These are phyloP conservation scores for Phytophthora multivora DNA, from an alignment of 352 stramenopile genomes.

Conservation along the genomic window DNA sequence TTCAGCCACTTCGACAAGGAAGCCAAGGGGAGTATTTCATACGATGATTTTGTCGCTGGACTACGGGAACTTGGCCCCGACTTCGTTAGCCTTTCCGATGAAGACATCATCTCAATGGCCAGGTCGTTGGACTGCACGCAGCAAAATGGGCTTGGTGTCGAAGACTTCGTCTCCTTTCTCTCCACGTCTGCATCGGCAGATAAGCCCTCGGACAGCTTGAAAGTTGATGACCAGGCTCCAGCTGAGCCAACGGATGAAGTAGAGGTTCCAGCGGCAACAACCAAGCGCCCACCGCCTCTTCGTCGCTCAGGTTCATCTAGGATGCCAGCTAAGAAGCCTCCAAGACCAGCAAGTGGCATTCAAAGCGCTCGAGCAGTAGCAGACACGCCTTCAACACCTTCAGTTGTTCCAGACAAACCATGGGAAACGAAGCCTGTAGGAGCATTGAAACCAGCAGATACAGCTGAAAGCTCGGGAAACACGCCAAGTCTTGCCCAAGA, in stretches of 20 bases:
- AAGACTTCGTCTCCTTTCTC: slow-evolving; percentile 50
- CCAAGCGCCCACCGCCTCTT: slow-evolving; percentile 16
- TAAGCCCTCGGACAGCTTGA: background rate
- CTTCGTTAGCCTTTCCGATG: slow-evolving; percentile 40
- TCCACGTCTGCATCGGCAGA: background rate
- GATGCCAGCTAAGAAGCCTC: slow-evolving; percentile 12
- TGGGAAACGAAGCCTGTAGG: slow-evolving; percentile 1
- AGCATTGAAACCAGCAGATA: background rate
- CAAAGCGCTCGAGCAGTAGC: slow-evolving; percentile 19
- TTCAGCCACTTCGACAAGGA: slow-evolving; percentile 87
- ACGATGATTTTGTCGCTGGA: slow-evolving; percentile 56
- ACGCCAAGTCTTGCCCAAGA: background rate
- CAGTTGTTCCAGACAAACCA: slow-evolving; percentile 9
- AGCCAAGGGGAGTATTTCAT: slow-evolving; percentile 53
- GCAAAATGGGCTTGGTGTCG: slow-evolving; percentile 34
- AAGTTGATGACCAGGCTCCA: background rate
- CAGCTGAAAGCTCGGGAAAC: background rate
- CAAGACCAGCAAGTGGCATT: slow-evolving; percentile 10
- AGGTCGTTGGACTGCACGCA: slow-evolving; percentile 42
- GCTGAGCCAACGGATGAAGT: background rate
- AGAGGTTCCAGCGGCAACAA: slow-evolving; percentile 1
- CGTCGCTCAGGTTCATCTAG: slow-evolving; percentile 10
- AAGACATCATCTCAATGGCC: slow-evolving; percentile 38
- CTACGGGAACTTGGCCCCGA: slow-evolving; percentile 48
- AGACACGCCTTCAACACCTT: slow-evolving; percentile 3